Evolutionary conservation across 2,329 filamentous ascomycete genomes (phyloP), one percentile per base, ranked within the genome.

Genomic region (Botryotinia narcissicola): DNA sequence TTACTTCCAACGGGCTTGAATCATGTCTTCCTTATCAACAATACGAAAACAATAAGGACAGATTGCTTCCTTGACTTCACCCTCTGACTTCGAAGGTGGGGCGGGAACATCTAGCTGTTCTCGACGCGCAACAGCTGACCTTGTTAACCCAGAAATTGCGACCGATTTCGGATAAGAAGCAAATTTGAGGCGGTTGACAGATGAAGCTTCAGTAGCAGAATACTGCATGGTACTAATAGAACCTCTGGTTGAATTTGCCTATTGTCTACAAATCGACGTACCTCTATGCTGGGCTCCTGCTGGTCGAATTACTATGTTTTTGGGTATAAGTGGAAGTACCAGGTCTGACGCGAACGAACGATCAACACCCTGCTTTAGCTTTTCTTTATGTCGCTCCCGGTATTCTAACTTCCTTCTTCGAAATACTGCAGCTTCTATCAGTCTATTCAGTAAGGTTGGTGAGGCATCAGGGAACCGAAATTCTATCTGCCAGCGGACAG

Each of bases 151-250:
- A 9, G 48, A 59, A 32, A 32, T 40, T 42, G 67, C 67, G 25
- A 60, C 67, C n/a, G 67, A 70, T 46, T 70, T 70, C 6, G 67
- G 67, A 59, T 70, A 70, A 32, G 67, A 70, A 14, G 48, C 48
- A 60, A 70, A 70, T 5, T 70, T 70, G 12, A 59, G 67, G 29
- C 51, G 67, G 29, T 70, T 70, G 12, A 70, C 54, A 18, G 48
- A 70, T 25, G 67, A 70, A 25, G 67, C 67, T 59, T 70, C 67
- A 9, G 67, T 70, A 44, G 67, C 67, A 70, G 67, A 61, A 61
- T 70, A 70, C 42, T 70, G 29, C 9, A 62, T 35, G 7, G 68
- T 61, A 70, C 44, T 70, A 10, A 62, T 9, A 35, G 54, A 70
- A n/a, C 14, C 40, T 35, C 54, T 62, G 22, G 42, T 29, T 3